These are phyloP conservation scores for Botryotinia calthae DNA, from an alignment of 2,329 filamentous ascomycete genomes.

Conservation along the genomic window DNA sequence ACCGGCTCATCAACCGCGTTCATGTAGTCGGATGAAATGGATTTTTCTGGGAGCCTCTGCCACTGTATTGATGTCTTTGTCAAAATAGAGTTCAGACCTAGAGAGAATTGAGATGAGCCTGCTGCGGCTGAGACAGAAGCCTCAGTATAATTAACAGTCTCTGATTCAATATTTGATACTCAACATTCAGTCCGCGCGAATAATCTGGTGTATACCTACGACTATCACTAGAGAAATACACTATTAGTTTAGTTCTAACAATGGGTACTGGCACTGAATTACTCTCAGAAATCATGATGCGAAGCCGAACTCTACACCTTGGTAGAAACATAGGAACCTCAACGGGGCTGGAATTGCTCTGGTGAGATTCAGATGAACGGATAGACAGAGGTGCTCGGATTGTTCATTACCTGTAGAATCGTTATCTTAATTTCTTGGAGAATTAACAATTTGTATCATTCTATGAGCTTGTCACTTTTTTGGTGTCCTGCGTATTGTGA, in stretches of 20 bases:
- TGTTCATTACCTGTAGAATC: no score
- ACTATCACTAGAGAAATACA: not conserved
- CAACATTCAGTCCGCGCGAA: not conserved
- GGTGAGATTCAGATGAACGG: not conserved
- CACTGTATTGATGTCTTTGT: not conserved
- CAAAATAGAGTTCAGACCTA: not conserved
- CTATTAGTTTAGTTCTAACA: accelerated
- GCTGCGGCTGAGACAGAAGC: not conserved
- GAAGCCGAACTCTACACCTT: not conserved
- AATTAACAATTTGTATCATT: no score
- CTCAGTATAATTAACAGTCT: not conserved
- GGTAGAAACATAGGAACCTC: not conserved
- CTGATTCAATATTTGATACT: not conserved
- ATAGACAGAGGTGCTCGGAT: no score
- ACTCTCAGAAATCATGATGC: not conserved
- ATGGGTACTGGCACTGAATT: not conserved
- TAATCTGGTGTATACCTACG: not conserved
- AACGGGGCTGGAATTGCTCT: not conserved
- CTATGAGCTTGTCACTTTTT: no score
- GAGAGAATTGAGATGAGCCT: not conserved
- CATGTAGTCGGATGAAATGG: not conserved
- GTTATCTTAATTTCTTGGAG: no score
- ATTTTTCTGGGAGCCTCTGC: accelerated
- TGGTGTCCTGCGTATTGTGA: not conserved
- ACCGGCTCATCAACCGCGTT: not conserved